Evolutionary conservation across 306 rosid species (phyloP).

Genomic region (Fagus sylvatica): DNA sequence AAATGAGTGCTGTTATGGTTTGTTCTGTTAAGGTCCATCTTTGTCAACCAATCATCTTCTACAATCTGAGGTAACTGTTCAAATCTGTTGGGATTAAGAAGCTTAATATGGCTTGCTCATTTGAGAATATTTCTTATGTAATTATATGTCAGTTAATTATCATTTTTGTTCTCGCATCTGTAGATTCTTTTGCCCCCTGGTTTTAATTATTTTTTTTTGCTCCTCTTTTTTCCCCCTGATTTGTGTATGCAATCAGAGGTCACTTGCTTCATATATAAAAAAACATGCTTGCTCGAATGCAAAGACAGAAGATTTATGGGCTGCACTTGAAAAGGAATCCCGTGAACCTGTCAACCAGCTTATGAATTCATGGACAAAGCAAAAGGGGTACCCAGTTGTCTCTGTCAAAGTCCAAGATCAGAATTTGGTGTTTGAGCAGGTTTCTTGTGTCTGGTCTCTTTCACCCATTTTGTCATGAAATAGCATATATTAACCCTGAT

Average conservation of each 20-base stretch:
- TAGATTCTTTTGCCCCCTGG: neutral
- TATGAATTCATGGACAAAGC: constrained; percentile 97
- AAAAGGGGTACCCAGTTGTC: constrained; percentile 88
- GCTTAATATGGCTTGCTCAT: neutral
- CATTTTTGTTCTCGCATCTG: neutral
- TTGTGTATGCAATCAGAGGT: constrained; percentile 59
- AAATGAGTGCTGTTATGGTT: neutral
- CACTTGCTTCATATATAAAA: constrained; percentile 85
- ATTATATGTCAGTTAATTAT: neutral
- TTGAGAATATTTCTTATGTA: neutral
- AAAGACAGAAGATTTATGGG: constrained; percentile 94
- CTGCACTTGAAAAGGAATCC: constrained; percentile 89
- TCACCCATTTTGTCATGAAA: neutral
- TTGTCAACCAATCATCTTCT: neutral
- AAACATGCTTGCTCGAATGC: constrained; percentile 77
- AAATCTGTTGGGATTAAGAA: neutral
- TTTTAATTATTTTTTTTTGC: neutral
- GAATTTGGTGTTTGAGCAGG: constrained; percentile 86
- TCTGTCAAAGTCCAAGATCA: constrained; percentile 58
- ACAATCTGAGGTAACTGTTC: neutral
- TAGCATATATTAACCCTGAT: neutral
- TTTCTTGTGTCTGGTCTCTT: constrained; percentile 33
- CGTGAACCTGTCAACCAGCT: constrained; percentile 83
- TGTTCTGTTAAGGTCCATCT: neutral
- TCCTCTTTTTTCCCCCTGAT: neutral